Percentiles rank a stretch among this genome's conserved stretches.
Evolutionary conservation across 768 basidiomycete genomes (phyloP).

Genomic region (Suillus americanus): DNA sequence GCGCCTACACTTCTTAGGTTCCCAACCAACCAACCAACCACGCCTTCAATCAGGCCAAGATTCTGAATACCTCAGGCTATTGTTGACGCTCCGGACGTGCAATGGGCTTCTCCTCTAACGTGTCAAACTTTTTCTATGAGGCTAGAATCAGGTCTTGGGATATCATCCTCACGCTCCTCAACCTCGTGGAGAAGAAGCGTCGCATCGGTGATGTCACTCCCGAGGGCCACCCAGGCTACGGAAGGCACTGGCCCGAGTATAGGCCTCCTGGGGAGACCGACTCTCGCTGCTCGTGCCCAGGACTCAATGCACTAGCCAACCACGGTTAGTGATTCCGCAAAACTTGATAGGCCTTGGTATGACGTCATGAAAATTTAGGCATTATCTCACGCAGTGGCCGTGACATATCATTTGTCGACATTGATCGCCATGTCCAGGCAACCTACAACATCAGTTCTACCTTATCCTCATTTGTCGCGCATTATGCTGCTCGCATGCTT

Average conservation of each 20-base stretch:
- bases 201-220: neutral
- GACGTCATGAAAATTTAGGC: neutral
- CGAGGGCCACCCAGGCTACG: neutral
- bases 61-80: neutral
- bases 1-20: neutral
- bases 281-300: neutral
- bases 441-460: slow-evolving; percentile 1
- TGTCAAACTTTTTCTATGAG: neutral
- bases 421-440: neutral
- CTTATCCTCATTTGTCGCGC: neutral
- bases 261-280: neutral
- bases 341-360: neutral
- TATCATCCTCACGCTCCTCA: neutral
- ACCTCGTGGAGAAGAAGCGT: neutral
- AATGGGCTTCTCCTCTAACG: neutral
- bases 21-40: too few species aligned
- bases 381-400: neutral
- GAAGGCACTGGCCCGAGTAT: neutral
- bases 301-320: neutral
- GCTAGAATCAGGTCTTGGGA: neutral
- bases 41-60: neutral
- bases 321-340: neutral
- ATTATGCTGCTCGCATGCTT: neutral
- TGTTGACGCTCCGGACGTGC: neutral
- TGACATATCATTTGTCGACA: neutral